These are phyloP conservation scores for Hymenoscyphus salicellus DNA, from an alignment of 2,329 filamentous ascomycete genomes.

Conservation along the genomic window DNA sequence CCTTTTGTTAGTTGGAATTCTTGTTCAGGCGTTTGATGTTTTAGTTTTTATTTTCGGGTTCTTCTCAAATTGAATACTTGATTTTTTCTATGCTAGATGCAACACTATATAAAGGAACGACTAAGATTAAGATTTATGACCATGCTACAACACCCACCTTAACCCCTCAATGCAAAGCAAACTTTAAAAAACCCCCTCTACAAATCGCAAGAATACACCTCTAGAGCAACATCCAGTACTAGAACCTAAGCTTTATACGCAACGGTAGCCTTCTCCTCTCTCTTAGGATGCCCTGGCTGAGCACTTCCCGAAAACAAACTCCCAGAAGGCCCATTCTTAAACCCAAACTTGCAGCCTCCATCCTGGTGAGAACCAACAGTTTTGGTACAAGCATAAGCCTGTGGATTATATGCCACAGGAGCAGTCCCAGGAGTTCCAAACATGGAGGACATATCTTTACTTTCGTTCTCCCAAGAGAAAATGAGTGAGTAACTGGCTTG, in stretches of 20 bases:
- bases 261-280: background rate
- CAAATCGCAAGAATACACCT: background rate
- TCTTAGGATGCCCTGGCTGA: background rate
- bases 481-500: background rate
- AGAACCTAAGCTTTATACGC: background rate
- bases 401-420: background rate
- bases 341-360: background rate
- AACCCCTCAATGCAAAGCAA: background rate
- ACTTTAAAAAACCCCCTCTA: background rate
- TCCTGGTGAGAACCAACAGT: background rate
- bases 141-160: background rate
- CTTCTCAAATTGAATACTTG: background rate
- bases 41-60: no score
- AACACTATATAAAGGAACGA: background rate
- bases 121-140: background rate
- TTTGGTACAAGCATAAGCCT: background rate
- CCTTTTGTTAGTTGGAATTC: background rate
- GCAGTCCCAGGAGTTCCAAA: background rate
- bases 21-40: no score
- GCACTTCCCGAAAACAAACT: background rate
- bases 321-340: background rate
- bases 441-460: background rate
- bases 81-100: background rate
- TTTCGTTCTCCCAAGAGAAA: background rate
- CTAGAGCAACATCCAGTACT: background rate